Evolutionary conservation across 2,329 filamentous ascomycete genomes (phyloP).

Genomic region (Metarhizium guizhouense): DNA sequence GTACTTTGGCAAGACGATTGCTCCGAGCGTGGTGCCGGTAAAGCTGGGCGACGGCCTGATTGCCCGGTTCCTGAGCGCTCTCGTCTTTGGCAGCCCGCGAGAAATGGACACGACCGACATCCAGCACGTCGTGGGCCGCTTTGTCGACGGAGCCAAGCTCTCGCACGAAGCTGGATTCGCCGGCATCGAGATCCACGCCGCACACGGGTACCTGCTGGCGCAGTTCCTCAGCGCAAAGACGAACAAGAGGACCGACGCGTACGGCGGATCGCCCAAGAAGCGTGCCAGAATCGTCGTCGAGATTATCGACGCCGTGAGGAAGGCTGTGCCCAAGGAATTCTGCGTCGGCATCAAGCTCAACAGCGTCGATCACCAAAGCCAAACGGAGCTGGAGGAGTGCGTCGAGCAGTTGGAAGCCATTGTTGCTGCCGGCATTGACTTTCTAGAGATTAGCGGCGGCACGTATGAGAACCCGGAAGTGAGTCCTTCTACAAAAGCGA

Average conservation of each 20-base stretch:
- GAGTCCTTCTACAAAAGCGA: slow-evolving; percentile 1
- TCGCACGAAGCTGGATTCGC: slow-evolving; percentile 35
- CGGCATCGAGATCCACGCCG: slow-evolving; percentile 36
- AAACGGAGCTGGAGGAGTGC: slow-evolving; percentile 37
- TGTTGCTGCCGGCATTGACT: slow-evolving; percentile 46
- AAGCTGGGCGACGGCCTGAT: slow-evolving; percentile 29
- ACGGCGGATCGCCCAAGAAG: slow-evolving; percentile 42
- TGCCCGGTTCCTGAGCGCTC: slow-evolving; percentile 17
- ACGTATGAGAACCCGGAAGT: slow-evolving; percentile 45
- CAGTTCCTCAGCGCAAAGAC: slow-evolving; percentile 43
- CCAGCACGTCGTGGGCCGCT: slow-evolving; percentile 39
- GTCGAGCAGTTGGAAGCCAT: slow-evolving; percentile 49
- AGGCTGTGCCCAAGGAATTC: slow-evolving; percentile 29
- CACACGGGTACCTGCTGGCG: slow-evolving; percentile 49
- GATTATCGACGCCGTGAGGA: slow-evolving; percentile 34
- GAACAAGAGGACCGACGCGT: slow-evolving; percentile 44
- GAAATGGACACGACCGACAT: slow-evolving; percentile 49
- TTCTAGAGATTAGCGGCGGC: slow-evolving; percentile 60
- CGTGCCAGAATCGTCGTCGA: slow-evolving; percentile 42
- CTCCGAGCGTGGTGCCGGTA: slow-evolving; percentile 34
- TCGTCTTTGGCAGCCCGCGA: slow-evolving; percentile 43
- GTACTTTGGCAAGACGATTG: slow-evolving; percentile 29
- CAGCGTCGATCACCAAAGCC: slow-evolving; percentile 45
- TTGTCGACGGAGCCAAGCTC: slow-evolving; percentile 42
- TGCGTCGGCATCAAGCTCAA: slow-evolving; percentile 48